These are phyloP conservation scores for Extremus antarcticus DNA, from an alignment of 495 filamentous ascomycete genomes.

Conservation along the genomic window DNA sequence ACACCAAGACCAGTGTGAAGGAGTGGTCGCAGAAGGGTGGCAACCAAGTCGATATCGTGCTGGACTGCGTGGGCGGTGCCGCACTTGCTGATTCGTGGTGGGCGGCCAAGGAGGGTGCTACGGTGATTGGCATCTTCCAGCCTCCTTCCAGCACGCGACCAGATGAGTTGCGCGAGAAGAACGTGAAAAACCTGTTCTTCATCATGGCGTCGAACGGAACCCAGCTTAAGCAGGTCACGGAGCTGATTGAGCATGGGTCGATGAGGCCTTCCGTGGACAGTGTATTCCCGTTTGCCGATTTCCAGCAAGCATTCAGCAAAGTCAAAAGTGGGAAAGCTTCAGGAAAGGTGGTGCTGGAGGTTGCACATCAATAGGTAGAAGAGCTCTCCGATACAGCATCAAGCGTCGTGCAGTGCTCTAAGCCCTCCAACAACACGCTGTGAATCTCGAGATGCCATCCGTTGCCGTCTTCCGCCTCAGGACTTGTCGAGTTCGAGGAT, in stretches of 20 bases:
- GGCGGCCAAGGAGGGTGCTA: constrained; percentile 33
- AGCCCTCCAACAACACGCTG: too few species aligned
- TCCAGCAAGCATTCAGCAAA: constrained; percentile 20
- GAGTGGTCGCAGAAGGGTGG: not conserved
- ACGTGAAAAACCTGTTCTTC: constrained; percentile 35
- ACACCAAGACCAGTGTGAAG: constrained; percentile 28
- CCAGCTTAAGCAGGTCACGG: constrained; percentile 35
- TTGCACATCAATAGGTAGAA: too few species aligned
- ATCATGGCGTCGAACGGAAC: constrained; percentile 35
- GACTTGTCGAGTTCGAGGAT: not conserved
- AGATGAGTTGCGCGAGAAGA: constrained; percentile 17
- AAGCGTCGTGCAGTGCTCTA: too few species aligned
- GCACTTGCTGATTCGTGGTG: constrained; percentile 39
- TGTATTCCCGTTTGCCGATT: constrained; percentile 38
- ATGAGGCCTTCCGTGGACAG: constrained; percentile 37
- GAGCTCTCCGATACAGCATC: too few species aligned
- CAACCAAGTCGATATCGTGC: constrained; percentile 38
- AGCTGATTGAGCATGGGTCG: constrained; percentile 35
- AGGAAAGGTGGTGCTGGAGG: constrained; percentile 22
- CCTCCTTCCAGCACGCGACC: constrained; percentile 38
- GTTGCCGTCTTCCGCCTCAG: not conserved
- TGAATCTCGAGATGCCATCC: too few species aligned
- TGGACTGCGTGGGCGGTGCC: constrained; percentile 42
- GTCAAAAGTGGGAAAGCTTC: constrained; percentile 18
- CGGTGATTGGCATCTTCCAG: constrained; percentile 41